phyloP scores from a whole-genome alignment of 2,329 filamentous ascomycete genomes.

The Fusarium udum region DNA sequence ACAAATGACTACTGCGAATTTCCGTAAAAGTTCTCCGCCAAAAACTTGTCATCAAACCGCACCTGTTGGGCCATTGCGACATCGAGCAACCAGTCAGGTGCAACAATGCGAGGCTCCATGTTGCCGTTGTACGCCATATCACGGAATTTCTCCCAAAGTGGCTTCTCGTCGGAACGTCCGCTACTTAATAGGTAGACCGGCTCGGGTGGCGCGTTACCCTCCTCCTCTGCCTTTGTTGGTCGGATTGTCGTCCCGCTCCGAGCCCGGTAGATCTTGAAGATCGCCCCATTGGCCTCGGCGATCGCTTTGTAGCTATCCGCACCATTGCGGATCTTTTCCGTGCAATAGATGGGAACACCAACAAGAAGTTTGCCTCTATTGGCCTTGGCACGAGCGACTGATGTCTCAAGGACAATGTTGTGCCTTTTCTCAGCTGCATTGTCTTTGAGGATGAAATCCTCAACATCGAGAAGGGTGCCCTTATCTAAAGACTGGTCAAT shows the following conservation, averaged over 20 bases:
- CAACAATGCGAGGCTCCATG: constrained; percentile 83
- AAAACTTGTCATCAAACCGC: constrained; percentile 71
- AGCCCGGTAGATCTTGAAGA: constrained; percentile 79
- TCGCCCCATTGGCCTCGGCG: constrained; percentile 86
- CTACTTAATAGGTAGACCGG: constrained; percentile 87
- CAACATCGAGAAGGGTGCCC: constrained; percentile 69
- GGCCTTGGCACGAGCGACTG: constrained; percentile 74
- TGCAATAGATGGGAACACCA: constrained; percentile 84
- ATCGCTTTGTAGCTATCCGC: constrained; percentile 87
- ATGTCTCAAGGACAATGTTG: constrained; percentile 73
- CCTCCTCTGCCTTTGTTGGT: constrained; percentile 71
- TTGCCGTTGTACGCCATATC: constrained; percentile 81
- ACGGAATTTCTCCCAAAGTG: constrained; percentile 82
- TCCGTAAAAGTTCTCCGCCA: constrained; percentile 57
- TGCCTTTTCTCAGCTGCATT: constrained; percentile 76
- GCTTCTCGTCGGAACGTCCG: constrained; percentile 70
- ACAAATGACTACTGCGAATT: constrained; percentile 22
- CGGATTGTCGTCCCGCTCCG: constrained; percentile 74
- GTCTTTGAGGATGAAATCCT: constrained; percentile 76
- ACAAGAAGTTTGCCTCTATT: constrained; percentile 81
- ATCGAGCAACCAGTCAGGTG: constrained; percentile 88
- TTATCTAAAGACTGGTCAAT: constrained; percentile 79
- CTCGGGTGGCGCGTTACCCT: constrained; percentile 68
- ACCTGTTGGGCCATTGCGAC: constrained; percentile 89
- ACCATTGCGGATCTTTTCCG: constrained; percentile 80